Percentiles rank a stretch among this genome's conserved stretches.
These are phyloP conservation scores for Scedosporium dehoogii DNA, from an alignment of 2,329 filamentous ascomycete genomes.

Conservation along the genomic window DNA sequence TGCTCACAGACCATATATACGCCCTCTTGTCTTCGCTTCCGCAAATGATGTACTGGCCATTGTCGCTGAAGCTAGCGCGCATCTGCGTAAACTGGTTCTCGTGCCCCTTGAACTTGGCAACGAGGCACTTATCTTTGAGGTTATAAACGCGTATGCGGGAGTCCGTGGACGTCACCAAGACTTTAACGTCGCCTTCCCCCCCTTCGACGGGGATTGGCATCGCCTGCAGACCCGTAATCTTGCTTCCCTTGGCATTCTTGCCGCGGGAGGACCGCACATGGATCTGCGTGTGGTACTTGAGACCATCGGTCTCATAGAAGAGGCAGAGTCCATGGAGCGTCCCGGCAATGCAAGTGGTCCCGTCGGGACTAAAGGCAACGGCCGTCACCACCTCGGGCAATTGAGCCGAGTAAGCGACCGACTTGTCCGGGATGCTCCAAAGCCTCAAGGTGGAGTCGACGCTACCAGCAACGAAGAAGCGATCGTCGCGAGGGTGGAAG, in stretches of 20 bases:
- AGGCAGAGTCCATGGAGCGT: slow-evolving; percentile 76
- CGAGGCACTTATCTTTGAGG: slow-evolving; percentile 71
- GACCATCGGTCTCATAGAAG: slow-evolving; percentile 86
- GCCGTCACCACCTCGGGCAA: slow-evolving; percentile 85
- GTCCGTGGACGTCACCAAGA: slow-evolving; percentile 91
- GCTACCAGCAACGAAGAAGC: slow-evolving; percentile 92
- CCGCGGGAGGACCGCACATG: slow-evolving; percentile 89
- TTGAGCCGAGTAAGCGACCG: slow-evolving; percentile 71
- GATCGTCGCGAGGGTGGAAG: slow-evolving; percentile 89
- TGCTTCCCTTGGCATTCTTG: slow-evolving; percentile 91
- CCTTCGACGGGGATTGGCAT: slow-evolving; percentile 40
- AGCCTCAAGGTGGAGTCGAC: slow-evolving; percentile 79
- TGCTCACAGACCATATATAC: slow-evolving; percentile 72
- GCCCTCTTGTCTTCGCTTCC: slow-evolving; percentile 86
- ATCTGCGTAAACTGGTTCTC: slow-evolving; percentile 89
- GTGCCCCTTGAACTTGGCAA: slow-evolving; percentile 85
- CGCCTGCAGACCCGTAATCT: slow-evolving; percentile 89
- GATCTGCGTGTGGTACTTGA: slow-evolving; percentile 76
- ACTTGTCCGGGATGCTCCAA: slow-evolving; percentile 96
- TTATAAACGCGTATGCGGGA: slow-evolving; percentile 87
- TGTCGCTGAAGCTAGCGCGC: slow-evolving; percentile 77
- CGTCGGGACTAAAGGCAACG: slow-evolving; percentile 87
- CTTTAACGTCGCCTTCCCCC: slow-evolving; percentile 59
- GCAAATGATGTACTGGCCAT: slow-evolving; percentile 77
- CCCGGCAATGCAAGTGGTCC: slow-evolving; percentile 80